Percentiles rank a stretch among this genome's conserved stretches.
Evolutionary conservation across 2,329 filamentous ascomycete species (phyloP).

Genomic region (Trematosphaeria pertusa): DNA sequence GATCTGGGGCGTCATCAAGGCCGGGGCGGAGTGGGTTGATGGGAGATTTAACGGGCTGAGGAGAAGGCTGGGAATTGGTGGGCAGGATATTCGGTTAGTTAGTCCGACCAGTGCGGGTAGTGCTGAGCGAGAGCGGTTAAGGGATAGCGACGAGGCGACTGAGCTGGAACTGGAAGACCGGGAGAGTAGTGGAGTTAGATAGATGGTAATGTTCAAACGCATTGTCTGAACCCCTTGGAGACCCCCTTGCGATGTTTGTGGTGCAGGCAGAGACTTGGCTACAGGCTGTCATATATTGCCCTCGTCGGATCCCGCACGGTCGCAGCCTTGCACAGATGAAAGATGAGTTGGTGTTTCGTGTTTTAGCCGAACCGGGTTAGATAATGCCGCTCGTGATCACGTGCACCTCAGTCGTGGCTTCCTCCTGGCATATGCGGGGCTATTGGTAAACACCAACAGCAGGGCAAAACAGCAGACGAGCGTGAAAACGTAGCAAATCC

Average conservation of each 20-base stretch:
- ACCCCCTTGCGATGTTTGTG: too few species aligned
- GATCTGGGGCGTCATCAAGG: conserved; percentile 28
- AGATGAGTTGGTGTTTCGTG: conserved; percentile 1
- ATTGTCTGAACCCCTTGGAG: not conserved
- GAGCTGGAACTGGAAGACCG: conserved; percentile 34
- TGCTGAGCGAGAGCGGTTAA: conserved; percentile 8
- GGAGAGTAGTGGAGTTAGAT: conserved; percentile 15
- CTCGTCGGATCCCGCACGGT: too few species aligned
- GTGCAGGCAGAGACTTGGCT: too few species aligned
- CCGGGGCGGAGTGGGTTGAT: conserved; percentile 27
- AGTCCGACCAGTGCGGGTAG: conserved; percentile 26
- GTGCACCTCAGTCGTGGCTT: conserved; percentile 8
- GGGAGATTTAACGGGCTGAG: conserved; percentile 23
- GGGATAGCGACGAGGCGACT: conserved; percentile 13
- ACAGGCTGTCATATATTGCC: not conserved
- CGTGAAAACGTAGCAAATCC: not conserved
- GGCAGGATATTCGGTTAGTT: conserved; percentile 31
- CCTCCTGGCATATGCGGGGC: not conserved
- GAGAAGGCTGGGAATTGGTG: conserved; percentile 22
- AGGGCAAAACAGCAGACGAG: conserved; percentile 2
- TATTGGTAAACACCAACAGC: not conserved
- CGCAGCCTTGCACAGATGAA: conserved; percentile 13
- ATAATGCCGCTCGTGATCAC: conserved; percentile 13
- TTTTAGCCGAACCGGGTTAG: conserved; percentile 8
- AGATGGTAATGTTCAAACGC: not conserved